Evolutionary conservation across 805 yeast genomes (phyloP).

Genomic region (Kuraishia ogatae): DNA sequence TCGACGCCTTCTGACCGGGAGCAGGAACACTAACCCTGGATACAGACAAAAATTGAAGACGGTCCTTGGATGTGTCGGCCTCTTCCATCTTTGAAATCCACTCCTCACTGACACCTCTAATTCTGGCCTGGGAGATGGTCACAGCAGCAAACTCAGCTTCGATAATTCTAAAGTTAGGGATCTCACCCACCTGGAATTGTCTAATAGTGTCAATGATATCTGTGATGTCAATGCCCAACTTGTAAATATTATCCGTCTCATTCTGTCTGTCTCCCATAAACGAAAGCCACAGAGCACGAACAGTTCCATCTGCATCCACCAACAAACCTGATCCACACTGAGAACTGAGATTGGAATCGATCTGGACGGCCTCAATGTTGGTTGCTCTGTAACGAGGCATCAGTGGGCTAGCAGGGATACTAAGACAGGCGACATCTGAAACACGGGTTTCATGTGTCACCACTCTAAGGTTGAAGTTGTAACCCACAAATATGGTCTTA

Average conservation of each 20-base stretch:
- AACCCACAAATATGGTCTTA: conserved; percentile 71
- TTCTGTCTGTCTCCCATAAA: conserved; percentile 67
- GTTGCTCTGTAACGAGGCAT: conserved; percentile 83
- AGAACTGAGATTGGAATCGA: conserved; percentile 63
- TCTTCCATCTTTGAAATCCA: conserved; percentile 68
- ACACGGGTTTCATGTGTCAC: conserved; percentile 70
- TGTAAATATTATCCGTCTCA: conserved; percentile 54
- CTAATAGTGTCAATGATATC: conserved; percentile 53
- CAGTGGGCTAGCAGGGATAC: conserved; percentile 57
- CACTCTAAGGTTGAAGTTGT: conserved; percentile 58
- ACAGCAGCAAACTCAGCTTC: conserved; percentile 73
- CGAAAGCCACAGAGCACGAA: conserved; percentile 81
- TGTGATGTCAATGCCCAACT: conserved; percentile 71
- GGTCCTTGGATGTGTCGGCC: conserved; percentile 42
- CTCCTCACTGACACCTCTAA: conserved; percentile 78
- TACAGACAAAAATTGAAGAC: conserved; percentile 66
- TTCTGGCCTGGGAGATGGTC: conserved; percentile 66
- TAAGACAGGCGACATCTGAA: conserved; percentile 66
- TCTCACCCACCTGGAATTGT: conserved; percentile 33
- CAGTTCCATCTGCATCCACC: conserved; percentile 67
- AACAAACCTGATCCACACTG: conserved; percentile 77
- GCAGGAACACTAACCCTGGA: conserved; percentile 41
- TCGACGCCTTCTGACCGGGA: conserved; percentile 18
- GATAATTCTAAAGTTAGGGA: conserved; percentile 55
- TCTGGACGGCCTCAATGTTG: conserved; percentile 66